Evolutionary conservation across 129 eudicot genomes (phyloP), one percentile per base, ranked within the genome.

Genomic region (Arctium lappa): DNA sequence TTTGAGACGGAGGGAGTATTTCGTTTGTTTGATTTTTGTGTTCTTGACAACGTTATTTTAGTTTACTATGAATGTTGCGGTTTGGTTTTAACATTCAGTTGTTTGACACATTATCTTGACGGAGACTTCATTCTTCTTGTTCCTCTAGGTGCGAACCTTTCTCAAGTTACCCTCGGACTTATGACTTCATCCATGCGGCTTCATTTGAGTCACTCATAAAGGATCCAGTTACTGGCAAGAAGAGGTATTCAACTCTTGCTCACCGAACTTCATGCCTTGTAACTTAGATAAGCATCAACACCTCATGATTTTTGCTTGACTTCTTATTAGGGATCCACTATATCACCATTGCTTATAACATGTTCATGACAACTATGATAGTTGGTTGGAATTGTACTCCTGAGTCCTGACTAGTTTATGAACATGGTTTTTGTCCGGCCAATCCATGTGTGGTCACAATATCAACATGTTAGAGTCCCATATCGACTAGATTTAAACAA

Each of bases 111-210:
- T 22, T 66, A 66, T 66, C 71, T 66, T 66, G 34, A 22, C 15
- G 32, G 81, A 63, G 16, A 71, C 50, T 71, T 70, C 36, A 32
- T 40, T 48, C 15, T 71, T 76, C 42, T 77, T 79, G 22, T 50
- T 56, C 39, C 44, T 74, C 13, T 79, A 95, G 98, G 98, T 95
- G 98, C 63, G 98, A 95, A 79, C 98, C 98, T 37, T 95, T 95
- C 91, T 95, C 98, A 36, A 95, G 97, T 36, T 95, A 95, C 86
- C 98, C 98, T 56, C 89, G 98, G 80, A 91, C 97, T 29, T 95
- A 92, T 37, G 98, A 95, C 86, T 83, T 95, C 34, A 91, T 95
- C 75, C 98, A 95, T 80, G 90, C 85, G 72, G 81, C 85, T 80
- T 86, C 91, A 33, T 80, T 92, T 29, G 97, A 91, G 83, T 89